Evolutionary conservation across 495 filamentous ascomycete genomes (phyloP), one percentile per base, ranked within the genome.

Genomic region (Aspergillus avenaceus): DNA sequence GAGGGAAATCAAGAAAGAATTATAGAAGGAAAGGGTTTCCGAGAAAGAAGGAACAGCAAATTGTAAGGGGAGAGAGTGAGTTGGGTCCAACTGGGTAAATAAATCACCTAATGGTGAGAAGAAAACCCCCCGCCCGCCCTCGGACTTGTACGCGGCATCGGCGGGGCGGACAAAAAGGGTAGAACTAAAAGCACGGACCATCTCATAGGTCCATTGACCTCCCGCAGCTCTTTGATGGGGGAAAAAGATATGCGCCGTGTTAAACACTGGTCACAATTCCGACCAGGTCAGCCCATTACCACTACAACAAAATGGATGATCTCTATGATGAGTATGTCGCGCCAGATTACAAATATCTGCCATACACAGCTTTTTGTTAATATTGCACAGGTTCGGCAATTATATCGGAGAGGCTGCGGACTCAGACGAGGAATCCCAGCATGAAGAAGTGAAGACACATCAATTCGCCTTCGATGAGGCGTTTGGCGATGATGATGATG

Each of bases 361-460:
- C 6, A 22, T 11, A 41, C 41, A 43, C 54, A 56, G 49, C 61
- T 52, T 47, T 55, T 59, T 54, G 23, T 52, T 41, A 8, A 21
- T 41, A n/a, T 7, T 22, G 6, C 46, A 41, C 51, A 91, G 88
- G 76, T 96, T 95, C 72, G 91, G 91, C 63, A 96, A 96, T 69
- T 95, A 88, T 71, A 95, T 96, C 62, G 92, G 93, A 56, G 93
- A 96, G 64, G 86, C 81, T 56, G 87, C 84, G 58, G 88, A 91
- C 62, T 95, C 90, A 28, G 91, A 95, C 56, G 88, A 90, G 60
- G 92, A 95, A 60, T 82, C 82, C 52, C 79, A 89, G 55, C 77
- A 82, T 70, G 86, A 83, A 59, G 81, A 86, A 54, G 80, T 80
- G 62, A 81, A 79, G 24, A 72, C 73, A 8, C 86, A 85, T 57